Percentiles rank a stretch among this genome's conserved stretches.
These are phyloP conservation scores for Penicillium subrubescens DNA, from an alignment of 495 filamentous ascomycete species.

Conservation along the genomic window DNA sequence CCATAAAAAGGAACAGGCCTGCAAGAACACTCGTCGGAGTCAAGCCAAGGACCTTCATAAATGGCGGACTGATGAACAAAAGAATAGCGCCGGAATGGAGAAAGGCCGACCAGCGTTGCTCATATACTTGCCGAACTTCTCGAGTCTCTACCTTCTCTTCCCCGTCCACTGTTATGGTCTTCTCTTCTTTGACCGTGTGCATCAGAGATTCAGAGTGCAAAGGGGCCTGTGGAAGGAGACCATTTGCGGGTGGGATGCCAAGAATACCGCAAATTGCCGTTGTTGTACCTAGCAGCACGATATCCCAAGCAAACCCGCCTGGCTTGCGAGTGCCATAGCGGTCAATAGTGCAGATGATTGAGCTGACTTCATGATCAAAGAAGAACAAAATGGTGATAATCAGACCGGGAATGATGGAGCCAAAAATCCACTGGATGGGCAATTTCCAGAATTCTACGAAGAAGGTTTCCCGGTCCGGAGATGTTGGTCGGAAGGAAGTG, in stretches of 20 bases:
- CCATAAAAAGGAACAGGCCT: constrained; percentile 74
- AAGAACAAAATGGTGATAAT: constrained; percentile 74
- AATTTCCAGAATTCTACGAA: constrained; percentile 69
- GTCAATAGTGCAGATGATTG: constrained; percentile 72
- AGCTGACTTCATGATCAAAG: constrained; percentile 75
- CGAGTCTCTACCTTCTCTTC: constrained; percentile 43
- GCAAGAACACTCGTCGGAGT: constrained; percentile 71
- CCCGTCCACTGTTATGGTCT: constrained; percentile 36
- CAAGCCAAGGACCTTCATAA: constrained; percentile 69
- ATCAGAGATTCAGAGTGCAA: constrained; percentile 68
- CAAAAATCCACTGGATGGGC: constrained; percentile 63
- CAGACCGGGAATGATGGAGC: constrained; percentile 63
- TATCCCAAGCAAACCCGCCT: constrained; percentile 71
- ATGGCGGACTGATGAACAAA: constrained; percentile 63
- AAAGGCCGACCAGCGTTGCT: constrained; percentile 70
- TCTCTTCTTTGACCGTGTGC: constrained; percentile 53
- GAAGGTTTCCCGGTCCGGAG: constrained; percentile 59
- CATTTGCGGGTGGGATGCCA: constrained; percentile 70
- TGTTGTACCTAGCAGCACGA: constrained; percentile 66
- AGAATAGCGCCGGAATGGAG: constrained; percentile 64
- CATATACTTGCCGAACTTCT: constrained; percentile 57
- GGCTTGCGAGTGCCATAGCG: constrained; percentile 68
- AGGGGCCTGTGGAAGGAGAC: constrained; percentile 69
- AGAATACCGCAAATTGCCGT: constrained; percentile 70
- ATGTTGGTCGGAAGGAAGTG: constrained; percentile 59